Base-by-base conservation (phyloP, 257 asterid species). In the Solanum gandarillasii region DNA sequence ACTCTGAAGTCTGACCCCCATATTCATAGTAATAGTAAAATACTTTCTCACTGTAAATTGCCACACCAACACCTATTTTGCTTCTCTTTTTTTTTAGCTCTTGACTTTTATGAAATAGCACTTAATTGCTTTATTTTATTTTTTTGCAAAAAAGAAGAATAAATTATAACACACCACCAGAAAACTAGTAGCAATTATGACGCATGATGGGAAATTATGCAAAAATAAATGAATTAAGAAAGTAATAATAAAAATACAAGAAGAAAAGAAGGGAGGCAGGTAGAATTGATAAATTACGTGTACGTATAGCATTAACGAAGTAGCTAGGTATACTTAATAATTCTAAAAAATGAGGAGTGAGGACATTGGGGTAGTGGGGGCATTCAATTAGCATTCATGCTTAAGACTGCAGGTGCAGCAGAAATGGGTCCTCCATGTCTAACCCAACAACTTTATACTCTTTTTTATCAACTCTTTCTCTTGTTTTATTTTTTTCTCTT, bases 181-280 rank as follows among this genome's bases (percentile, higher is more conserved):
- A 52, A 52, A 52, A 13, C 31, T 84, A 46, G 29, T 72, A 46
- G 82, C 67, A 70, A 88, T 87, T 79, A 90, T 90, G 74, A 70
- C 87, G 83, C 88, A 81, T 90, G 83, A 76, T 89, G 89, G 83
- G 46, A 34, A 12, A 68, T 72, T 43, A 7, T 72, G 27, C 43
- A 29, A 70, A 65, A 71, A 31, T 71, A 71, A 31, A 71, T 71
- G n/a, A 71, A 32, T 71, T 73, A 9, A 14, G 13, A 20, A 25
- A 32, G 41, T 18, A 52, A 18, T 52, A 14, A 13, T 16, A 32
- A 18, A 9, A 31, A 71, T 32, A 71, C 27, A 34, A 29, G 34
- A 70, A 29, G 34, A 70, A 70, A 13, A 72, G 13, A 72, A 72
- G 25, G 43, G 25, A 72, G 52, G 83, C 5, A 74, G 60, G 62